Conservation (phyloP, 495 filamentous ascomycete species). For the Trichoderma erinaceum region DNA sequence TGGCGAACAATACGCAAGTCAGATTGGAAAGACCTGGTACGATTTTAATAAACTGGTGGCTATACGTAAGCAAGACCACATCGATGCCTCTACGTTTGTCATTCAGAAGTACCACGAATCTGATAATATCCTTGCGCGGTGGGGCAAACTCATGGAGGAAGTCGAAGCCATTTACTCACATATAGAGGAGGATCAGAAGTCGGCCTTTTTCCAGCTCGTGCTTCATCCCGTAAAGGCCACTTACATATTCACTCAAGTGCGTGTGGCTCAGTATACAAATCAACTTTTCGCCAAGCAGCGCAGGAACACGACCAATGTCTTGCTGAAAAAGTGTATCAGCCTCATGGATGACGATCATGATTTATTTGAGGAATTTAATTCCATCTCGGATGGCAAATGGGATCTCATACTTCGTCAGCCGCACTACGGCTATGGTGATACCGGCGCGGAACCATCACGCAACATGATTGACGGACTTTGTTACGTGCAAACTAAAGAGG, state of each 20-base stretch:
- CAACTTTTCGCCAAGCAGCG: constrained; percentile 8
- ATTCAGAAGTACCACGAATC: constrained; percentile 68
- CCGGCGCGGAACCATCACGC: neutral
- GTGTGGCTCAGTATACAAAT: neutral
- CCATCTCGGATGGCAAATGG: constrained; percentile 5
- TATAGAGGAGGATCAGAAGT: constrained; percentile 40
- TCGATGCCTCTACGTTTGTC: constrained; percentile 58
- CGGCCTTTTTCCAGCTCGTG: constrained; percentile 65
- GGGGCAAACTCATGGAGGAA: constrained; percentile 47
- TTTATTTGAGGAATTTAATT: neutral
- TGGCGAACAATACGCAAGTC: constrained; percentile 39
- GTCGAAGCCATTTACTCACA: constrained; percentile 52
- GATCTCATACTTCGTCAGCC: constrained; percentile 5
- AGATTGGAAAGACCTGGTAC: constrained; percentile 51
- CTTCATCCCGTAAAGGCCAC: constrained; percentile 50
- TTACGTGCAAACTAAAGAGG: constrained; percentile 1
- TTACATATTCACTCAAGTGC: constrained; percentile 7
- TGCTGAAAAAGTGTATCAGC: neutral
- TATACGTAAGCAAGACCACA: constrained; percentile 62
- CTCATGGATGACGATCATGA: constrained; percentile 8
- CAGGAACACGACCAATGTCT: constrained; percentile 1
- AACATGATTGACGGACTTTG: constrained; percentile 10
- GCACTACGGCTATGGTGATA: neutral
- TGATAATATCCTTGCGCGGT: constrained; percentile 56
- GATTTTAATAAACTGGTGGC: constrained; percentile 57